Base-by-base conservation (phyloP, 2,329 filamentous ascomycete species). In the Aspergillus melleus region DNA sequence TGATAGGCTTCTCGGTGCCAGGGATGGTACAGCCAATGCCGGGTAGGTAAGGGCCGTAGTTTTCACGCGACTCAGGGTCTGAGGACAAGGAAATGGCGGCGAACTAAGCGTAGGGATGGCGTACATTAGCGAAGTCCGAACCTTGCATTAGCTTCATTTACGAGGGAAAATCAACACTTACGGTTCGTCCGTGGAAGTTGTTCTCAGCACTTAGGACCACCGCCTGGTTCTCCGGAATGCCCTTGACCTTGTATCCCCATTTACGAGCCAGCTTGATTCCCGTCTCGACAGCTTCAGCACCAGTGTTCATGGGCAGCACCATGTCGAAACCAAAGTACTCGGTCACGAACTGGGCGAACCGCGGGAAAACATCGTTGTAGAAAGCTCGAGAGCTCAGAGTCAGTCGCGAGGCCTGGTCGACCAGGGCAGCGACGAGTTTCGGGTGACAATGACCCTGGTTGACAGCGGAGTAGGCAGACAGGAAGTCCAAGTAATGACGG, bases 361-460 rank as follows among this genome's bases (percentile, higher is more conserved):
- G 88, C 60, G 94, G 94, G 80, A 98, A 98, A 64, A 98, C 95
- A 81, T 98, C 94, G 76, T 98, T 99, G 84, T 98, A 89, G 81
- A 98, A 99, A 54, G 95, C 95, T 62, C 94, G 88, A 62, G 92
- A 96, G 79, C 92, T 96, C 67, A 98, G 86, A 0, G 94, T 97
- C 72, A 98, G 81, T 44, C 92, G 89, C 66, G 89, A 86, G 52
- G 95, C 95, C 81, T 99, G 95, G 66, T 96, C 91, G 42, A 87
- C 88, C 62, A 99, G 83, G 14, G 93, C 90, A 77, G 94, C 93
- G 74, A 99, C 88, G 59, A 98, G 88, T 80, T 96, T 93, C 5
- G 95, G 95, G 80, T 99, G 94, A 80, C 94, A 98, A 79, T 99
- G 94, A 64, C 94, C 94, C 79, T 98, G 94, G 82, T 98, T 98